Evolutionary conservation across 495 filamentous ascomycete genomes (phyloP).

Genomic region (Aeminium ludgeri): DNA sequence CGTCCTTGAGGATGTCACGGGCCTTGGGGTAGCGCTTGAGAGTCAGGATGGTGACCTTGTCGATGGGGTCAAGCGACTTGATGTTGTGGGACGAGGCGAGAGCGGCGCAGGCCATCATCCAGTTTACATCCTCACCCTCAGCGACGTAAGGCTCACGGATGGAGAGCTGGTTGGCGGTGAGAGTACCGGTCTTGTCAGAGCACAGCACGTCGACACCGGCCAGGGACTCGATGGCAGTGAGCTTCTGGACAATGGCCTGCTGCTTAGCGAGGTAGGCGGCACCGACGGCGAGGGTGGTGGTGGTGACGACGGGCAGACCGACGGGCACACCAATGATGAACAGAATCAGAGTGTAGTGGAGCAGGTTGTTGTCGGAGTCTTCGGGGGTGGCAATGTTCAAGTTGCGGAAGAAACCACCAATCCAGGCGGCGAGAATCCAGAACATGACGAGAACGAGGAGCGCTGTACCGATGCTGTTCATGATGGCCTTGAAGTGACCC

Average conservation of each 20-base stretch:
- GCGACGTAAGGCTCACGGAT: conserved; percentile 61
- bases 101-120: conserved; percentile 64
- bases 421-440: conserved; percentile 56
- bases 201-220: conserved; percentile 63
- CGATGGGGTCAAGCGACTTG: conserved; percentile 61
- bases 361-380: conserved; percentile 37
- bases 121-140: conserved; percentile 60
- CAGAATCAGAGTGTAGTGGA: conserved; percentile 50
- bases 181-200: conserved; percentile 53
- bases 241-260: conserved; percentile 62
- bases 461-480: conserved; percentile 56
- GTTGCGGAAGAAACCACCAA: conserved; percentile 61
- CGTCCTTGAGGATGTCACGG: conserved; percentile 48
- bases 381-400: conserved; percentile 49
- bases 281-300: conserved; percentile 59
- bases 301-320: conserved; percentile 59
- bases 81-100: conserved; percentile 62
- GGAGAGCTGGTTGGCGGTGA: conserved; percentile 58
- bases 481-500: conserved; percentile 70
- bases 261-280: conserved; percentile 57
- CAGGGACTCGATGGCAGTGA: conserved; percentile 59
- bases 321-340: conserved; percentile 60
- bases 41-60: conserved; percentile 60
- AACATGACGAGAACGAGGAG: conserved; percentile 56
- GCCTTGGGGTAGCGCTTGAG: conserved; percentile 59